phyloP scores from a whole-genome alignment of 176 grass and related monocot species.

The Pontederia crassipes region DNA sequence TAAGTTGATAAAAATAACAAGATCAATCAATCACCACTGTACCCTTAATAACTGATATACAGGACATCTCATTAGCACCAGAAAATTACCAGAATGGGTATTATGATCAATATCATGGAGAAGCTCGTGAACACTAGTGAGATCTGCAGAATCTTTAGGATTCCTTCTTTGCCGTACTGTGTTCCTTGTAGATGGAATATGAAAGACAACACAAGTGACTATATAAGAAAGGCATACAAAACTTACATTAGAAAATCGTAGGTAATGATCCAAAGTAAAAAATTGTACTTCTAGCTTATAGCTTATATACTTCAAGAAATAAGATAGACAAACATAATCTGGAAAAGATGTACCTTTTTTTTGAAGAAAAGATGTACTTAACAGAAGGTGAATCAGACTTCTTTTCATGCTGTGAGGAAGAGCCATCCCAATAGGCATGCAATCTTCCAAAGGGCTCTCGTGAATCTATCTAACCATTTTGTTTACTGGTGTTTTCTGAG shows the following conservation, averaged over 20 bases:
- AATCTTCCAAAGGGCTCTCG: constrained; percentile 69
- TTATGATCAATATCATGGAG: constrained; percentile 54
- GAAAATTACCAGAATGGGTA: constrained; percentile 53
- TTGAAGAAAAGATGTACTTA: neutral
- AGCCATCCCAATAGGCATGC: constrained; percentile 66
- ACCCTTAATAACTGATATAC: neutral
- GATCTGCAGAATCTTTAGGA: constrained; percentile 56
- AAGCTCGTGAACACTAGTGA: constrained; percentile 75
- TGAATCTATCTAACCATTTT: constrained; percentile 91
- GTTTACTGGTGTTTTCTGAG: constrained; percentile 59
- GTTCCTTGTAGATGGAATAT: constrained; percentile 43
- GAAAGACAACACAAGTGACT: constrained; percentile 6
- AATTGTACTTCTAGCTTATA: neutral
- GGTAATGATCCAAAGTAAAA: neutral
- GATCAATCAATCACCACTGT: constrained; percentile 4
- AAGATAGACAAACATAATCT: neutral
- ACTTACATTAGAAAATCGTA: neutral
- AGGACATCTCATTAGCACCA: neutral
- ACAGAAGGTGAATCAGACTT: constrained; percentile 63
- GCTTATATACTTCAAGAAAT: neutral
- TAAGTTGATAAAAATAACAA: constrained; percentile 37
- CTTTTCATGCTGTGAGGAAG: constrained; percentile 56
- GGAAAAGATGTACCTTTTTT: constrained; percentile 32
- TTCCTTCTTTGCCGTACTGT: constrained; percentile 81
- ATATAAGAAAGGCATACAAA: constrained; percentile 4